A percentile compares a stretch with the other conserved stretches of the same genome.
Conservation (phyloP, 441 rosid genomes). For the Erysimum pusillum region DNA sequence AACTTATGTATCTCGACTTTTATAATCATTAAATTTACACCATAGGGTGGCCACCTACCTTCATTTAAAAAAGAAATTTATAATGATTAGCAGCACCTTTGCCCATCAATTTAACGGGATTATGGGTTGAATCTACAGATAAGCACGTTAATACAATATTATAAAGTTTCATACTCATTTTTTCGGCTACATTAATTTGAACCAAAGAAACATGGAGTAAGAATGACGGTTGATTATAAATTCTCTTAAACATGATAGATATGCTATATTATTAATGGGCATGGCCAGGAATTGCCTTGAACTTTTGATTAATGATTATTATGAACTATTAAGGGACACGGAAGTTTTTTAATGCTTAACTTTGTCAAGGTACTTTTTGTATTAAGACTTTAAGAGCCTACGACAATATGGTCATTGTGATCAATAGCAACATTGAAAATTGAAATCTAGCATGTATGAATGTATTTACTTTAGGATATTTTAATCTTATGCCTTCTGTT, state of each 20-base stretch:
- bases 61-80: conserved; percentile 10
- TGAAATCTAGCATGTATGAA: no score
- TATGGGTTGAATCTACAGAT: conserved; percentile 41
- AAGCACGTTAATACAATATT: conserved; percentile 32
- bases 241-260: not conserved
- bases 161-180: conserved; percentile 32
- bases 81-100: conserved; percentile 41
- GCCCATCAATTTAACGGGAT: conserved; percentile 18
- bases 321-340: no score
- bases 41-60: conserved; percentile 28
- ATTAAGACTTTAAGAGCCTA: no score
- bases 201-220: conserved; percentile 31
- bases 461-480: no score
- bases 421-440: no score
- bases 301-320: conserved; percentile 7
- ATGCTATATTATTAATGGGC: not conserved
- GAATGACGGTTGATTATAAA: conserved; percentile 25
- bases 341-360: no score
- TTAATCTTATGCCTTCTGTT: no score
- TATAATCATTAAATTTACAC: not conserved
- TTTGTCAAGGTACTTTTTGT: no score
- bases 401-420: no score
- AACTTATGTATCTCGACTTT: conserved; percentile 4
- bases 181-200: conserved; percentile 37
- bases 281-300: conserved; percentile 6